A percentile compares a stretch with the other conserved stretches of the same genome.
These are phyloP conservation scores for Cystofilobasidium ferigula DNA, from an alignment of 768 basidiomycete species.

Conservation along the genomic window DNA sequence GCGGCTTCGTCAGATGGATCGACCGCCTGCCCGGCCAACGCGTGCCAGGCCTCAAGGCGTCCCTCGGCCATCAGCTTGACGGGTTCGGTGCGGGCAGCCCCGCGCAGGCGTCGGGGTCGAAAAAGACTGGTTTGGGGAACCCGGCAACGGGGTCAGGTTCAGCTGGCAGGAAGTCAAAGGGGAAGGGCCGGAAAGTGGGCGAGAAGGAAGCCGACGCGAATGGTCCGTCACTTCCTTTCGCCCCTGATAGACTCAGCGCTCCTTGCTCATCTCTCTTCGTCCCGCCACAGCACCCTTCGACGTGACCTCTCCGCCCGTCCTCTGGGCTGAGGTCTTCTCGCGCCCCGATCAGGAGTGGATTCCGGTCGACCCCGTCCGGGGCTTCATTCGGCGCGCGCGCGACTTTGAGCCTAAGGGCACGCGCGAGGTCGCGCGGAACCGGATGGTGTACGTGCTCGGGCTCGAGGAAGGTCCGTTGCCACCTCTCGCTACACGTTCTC, in stretches of 20 bases:
- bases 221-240: neutral
- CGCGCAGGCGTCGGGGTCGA: neutral
- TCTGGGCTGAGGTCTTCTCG: constrained; percentile 96
- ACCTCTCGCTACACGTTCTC: neutral
- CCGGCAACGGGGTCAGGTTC: neutral
- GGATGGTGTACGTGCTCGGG: constrained; percentile 85
- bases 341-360: constrained; percentile 84
- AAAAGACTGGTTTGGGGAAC: neutral
- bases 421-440: constrained; percentile 49
- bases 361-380: constrained; percentile 77
- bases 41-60: constrained; percentile 12
- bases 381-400: constrained; percentile 65
- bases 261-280: neutral
- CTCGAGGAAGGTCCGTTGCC: constrained; percentile 59
- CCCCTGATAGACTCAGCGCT: neutral
- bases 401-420: constrained; percentile 57
- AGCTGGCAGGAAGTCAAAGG: neutral
- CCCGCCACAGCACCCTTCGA: neutral
- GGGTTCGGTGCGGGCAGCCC: neutral
- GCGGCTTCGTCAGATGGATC: constrained; percentile 15
- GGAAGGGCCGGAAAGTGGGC: neutral
- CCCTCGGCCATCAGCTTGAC: neutral
- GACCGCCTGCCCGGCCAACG: constrained; percentile 13
- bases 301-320: constrained; percentile 54
- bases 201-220: neutral